These are phyloP conservation scores for Boletus reticulatus DNA, from an alignment of 768 basidiomycete species.

Conservation along the genomic window DNA sequence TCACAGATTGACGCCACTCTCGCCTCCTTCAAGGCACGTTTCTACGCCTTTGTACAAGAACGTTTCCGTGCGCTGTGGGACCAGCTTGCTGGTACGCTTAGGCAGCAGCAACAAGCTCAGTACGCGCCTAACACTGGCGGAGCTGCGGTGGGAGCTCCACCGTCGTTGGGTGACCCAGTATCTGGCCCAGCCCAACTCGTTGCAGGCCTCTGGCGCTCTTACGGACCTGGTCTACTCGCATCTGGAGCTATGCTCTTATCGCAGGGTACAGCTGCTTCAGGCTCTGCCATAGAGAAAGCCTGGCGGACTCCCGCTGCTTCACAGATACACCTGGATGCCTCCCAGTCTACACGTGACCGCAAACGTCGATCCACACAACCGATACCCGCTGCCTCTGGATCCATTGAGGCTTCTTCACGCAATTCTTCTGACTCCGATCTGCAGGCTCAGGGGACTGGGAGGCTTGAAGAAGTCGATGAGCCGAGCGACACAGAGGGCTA, in stretches of 20 bases:
- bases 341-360: conserved; percentile 41
- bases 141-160: conserved; percentile 35
- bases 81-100: conserved; percentile 48
- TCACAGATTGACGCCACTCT: conserved; percentile 80
- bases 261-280: conserved; percentile 46
- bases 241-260: conserved; percentile 62
- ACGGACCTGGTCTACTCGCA: conserved; percentile 71
- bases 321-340: conserved; percentile 25
- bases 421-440: conserved; percentile 42
- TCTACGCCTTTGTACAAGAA: conserved; percentile 65
- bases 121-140: conserved; percentile 20
- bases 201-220: conserved; percentile 71
- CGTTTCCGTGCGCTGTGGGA: conserved; percentile 66
- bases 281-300: conserved; percentile 26
- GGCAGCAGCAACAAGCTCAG: conserved; percentile 38
- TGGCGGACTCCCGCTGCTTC: conserved; percentile 32
- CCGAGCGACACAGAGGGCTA: conserved; percentile 70
- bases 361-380: conserved; percentile 44
- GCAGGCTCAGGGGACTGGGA: conserved; percentile 46
- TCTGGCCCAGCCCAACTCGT: conserved; percentile 66
- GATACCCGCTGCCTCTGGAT: conserved; percentile 29
- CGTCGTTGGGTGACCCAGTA: conserved; percentile 49
- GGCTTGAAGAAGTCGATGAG: conserved; percentile 70
- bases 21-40: conserved; percentile 55
- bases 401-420: conserved; percentile 34